Base-by-base conservation (phyloP, 805 yeast genomes). In the Candida anglica region DNA sequence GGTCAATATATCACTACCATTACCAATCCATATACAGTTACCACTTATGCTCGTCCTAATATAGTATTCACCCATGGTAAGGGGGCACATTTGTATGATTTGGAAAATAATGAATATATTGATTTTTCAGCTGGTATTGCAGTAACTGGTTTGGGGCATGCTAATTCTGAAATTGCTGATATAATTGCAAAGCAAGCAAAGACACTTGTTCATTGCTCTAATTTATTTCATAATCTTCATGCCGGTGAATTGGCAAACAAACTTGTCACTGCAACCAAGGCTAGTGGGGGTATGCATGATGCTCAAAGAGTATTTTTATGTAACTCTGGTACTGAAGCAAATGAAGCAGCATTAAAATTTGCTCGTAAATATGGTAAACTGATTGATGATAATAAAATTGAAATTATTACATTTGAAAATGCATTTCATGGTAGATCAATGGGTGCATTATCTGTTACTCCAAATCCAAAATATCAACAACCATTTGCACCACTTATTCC, bases 101-200 rank as follows among this genome's bases (percentile, higher is more conserved):
- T 82, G 31, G 87, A 86, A 47, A 82, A 83, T 40, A 71, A 77
- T 25, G 73, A 81, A 53, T 93, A 81, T 52, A 71, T 93, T 32
- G 98, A 93, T 55, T 91, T 93, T 60, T 81, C 91, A 1, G 88
- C 97, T 2, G 98, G 98, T 34, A 91, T 93, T 46, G 98, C 98
- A 1, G 98, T 93, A 11, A 91, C 96, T n/a, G 81, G 86, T 1
- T 66, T 93, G 42, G 98, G 98, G 2, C 98, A 93, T 53, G 68
- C 88, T 17, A 74, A 93, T 47, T 77, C 79, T 3, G 81, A 79
- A 41, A 73, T 93, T 23, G 74, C 95, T 5, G 65, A 81, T 35
- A 75, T 93, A 40, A 56, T 88, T 41, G 58, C 62, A 37, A 82
- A 83, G 27, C 98, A 93, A 62, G 77, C 88, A 1, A 55, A 56